Base-by-base conservation (phyloP, 306 rosid genomes). In the Acacia acuminata region DNA sequence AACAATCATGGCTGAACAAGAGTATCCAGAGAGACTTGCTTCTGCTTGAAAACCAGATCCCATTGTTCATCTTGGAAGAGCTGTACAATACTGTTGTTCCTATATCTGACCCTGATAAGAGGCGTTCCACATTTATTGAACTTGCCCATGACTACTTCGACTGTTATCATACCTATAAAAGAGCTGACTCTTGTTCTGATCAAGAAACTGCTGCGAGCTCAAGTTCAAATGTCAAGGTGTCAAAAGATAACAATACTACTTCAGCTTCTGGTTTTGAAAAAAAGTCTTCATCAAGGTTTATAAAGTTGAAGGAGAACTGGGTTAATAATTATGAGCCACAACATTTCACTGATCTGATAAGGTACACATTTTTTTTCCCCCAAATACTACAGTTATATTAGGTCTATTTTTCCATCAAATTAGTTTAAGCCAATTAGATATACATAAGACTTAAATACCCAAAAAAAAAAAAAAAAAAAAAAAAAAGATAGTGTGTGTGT, bases 1-100 rank as follows among this genome's bases (percentile, higher is more conserved):
- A 81, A 2, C 85, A 83, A 11, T 53, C 90, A 19, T 87, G 89
- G 92, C 64, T 85, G 45, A 71, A 63, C 40, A 63, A 63, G 20
- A 12, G 19, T 63, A 63, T 63, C 68, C 68, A 27, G 68, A 63
- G 68, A 27, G 68, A 63, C 17, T 2, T 63, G 38, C 38, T 63
- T 27, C 38, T 63, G 19, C 68, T 63, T 63, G 40, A 63, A 63
- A 63, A 63, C 20, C 68, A 63, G 68, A 27, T 63, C 16, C 68
- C 68, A 5, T 11, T 77, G 43, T 74, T 38, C 5, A 65, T 65
- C 71, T 7, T 65, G 13, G 5, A 65, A 14, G 5, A 65, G 22
- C 19, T 65, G 8, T 32, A 65, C 10, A 3, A 3, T 2, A 2
- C 14, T 14, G n/a, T 65, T 55, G 5, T 15, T 0, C 0, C 11